A percentile compares a stretch with the other conserved stretches of the same genome.
Conservation (phyloP, 2,329 filamentous ascomycete species). For the Pseudofabraea citricarpa region DNA sequence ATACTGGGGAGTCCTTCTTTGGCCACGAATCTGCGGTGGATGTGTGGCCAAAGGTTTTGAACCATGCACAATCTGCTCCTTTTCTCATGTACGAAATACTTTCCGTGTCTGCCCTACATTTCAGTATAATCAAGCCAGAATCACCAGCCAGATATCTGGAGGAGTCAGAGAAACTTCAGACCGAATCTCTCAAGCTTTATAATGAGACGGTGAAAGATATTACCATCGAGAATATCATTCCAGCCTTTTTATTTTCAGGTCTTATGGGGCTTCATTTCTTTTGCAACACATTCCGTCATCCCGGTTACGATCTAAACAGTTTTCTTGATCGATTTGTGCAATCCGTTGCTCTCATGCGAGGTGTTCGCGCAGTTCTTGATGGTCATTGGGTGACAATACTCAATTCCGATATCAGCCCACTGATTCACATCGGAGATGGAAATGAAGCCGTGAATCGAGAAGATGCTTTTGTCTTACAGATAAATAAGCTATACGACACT, state of each 20-base stretch:
- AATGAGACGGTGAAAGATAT: conserved; percentile 19
- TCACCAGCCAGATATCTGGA: conserved; percentile 20
- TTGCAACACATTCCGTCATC: conserved; percentile 28
- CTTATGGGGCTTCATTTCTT: conserved; percentile 31
- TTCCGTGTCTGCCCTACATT: conserved; percentile 29
- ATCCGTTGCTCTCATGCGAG: conserved; percentile 22
- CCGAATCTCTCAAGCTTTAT: conserved; percentile 24
- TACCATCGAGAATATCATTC: conserved; percentile 15
- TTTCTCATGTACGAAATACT: conserved; percentile 30
- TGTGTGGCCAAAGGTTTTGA: neutral
- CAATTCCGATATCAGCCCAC: conserved; percentile 19
- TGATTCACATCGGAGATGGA: conserved; percentile 11
- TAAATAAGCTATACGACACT: conserved; percentile 3
- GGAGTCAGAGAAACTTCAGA: conserved; percentile 29
- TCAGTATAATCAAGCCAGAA: conserved; percentile 19
- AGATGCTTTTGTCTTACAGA: conserved; percentile 6
- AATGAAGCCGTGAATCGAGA: neutral
- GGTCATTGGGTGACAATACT: conserved; percentile 18
- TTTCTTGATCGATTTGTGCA: conserved; percentile 26
- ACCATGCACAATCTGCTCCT: conserved; percentile 15
- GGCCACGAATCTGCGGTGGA: neutral
- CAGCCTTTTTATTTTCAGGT: conserved; percentile 26
- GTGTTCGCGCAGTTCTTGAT: conserved; percentile 19
- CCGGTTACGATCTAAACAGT: conserved; percentile 22
- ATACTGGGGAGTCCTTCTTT: neutral